Evolutionary conservation across 768 basidiomycete species (phyloP).

Genomic region (Tylopilus vinaceipallidus): DNA sequence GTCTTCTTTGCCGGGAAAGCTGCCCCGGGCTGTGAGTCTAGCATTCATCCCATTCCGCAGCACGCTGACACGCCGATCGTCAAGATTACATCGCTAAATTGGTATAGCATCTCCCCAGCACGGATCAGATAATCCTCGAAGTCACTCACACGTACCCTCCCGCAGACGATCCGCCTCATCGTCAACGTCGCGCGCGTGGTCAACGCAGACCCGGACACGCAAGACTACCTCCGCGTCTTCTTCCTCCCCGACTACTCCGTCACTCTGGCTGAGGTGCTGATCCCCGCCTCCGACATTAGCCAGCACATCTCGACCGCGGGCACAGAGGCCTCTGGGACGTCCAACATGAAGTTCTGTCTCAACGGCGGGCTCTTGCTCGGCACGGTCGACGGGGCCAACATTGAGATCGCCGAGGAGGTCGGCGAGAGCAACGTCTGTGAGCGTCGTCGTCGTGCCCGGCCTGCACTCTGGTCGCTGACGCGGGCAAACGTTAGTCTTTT

Average conservation of each 20-base stretch:
- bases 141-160: too few relatives aligned
- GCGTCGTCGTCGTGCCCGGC: not conserved
- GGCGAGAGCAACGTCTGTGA: slow-evolving; percentile 89
- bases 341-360: slow-evolving; percentile 88
- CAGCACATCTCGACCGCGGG: slow-evolving; percentile 98
- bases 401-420: slow-evolving; percentile 95
- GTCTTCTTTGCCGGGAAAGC: slow-evolving; percentile 99
- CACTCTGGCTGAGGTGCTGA: slow-evolving; percentile 77
- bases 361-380: slow-evolving; percentile 89
- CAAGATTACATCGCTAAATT: slow-evolving; percentile 90
- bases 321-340: slow-evolving; percentile 83
- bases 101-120: slow-evolving; percentile 44
- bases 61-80: slow-evolving; percentile 4
- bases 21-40: slow-evolving; percentile 80
- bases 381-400: slow-evolving; percentile 94
- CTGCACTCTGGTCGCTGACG: not conserved
- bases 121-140: too few relatives aligned
- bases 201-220: slow-evolving; percentile 79
- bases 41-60: not conserved
- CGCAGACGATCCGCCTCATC: slow-evolving; percentile 86
- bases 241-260: slow-evolving; percentile 98
- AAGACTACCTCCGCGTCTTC: slow-evolving; percentile 81
- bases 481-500: slow-evolving; percentile 67
- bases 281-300: slow-evolving; percentile 91
- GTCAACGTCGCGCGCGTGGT: slow-evolving; percentile 78